Evolutionary conservation across 2,329 filamentous ascomycete genomes (phyloP).

Genomic region (Allantophomopsis lycopodina): DNA sequence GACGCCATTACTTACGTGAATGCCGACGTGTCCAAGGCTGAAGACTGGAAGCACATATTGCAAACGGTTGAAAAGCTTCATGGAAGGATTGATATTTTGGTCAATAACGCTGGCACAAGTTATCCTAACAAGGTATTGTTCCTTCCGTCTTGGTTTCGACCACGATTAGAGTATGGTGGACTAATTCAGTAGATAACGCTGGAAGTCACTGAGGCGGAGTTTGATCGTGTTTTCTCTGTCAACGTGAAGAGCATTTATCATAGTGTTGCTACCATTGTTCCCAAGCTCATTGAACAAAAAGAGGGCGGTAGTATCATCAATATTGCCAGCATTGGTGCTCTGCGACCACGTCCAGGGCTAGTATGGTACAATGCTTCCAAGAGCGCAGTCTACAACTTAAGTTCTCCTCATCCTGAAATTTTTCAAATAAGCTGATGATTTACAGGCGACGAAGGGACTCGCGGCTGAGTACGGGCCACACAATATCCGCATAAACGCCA

Average conservation of each 20-base stretch:
- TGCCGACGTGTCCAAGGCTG: slow-evolving; percentile 35
- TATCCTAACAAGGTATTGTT: slow-evolving; percentile 38
- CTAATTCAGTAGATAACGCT: slow-evolving; percentile 29
- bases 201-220: slow-evolving; percentile 51
- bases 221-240: slow-evolving; percentile 51
- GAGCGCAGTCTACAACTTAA: slow-evolving; percentile 45
- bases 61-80: slow-evolving; percentile 28
- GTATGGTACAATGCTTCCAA: slow-evolving; percentile 63
- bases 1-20: slow-evolving; percentile 21
- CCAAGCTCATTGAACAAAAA: slow-evolving; percentile 42
- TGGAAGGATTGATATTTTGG: slow-evolving; percentile 39
- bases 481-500: slow-evolving; percentile 56
- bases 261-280: slow-evolving; percentile 43
- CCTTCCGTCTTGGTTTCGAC: too few relatives aligned
- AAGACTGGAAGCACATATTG: slow-evolving; percentile 38
- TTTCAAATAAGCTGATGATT: too few relatives aligned
- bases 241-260: slow-evolving; percentile 56
- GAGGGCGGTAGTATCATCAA: slow-evolving; percentile 49
- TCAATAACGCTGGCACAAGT: slow-evolving; percentile 47
- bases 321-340: slow-evolving; percentile 50
- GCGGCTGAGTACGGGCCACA: slow-evolving; percentile 59
- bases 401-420: slow-evolving; percentile 15
- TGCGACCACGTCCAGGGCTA: slow-evolving; percentile 44
- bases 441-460: slow-evolving; percentile 41
- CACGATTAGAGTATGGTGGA: not conserved